These are phyloP conservation scores for Sporisorium graminicola DNA, from an alignment of 1,284 basidiomycete species.

Conservation along the genomic window DNA sequence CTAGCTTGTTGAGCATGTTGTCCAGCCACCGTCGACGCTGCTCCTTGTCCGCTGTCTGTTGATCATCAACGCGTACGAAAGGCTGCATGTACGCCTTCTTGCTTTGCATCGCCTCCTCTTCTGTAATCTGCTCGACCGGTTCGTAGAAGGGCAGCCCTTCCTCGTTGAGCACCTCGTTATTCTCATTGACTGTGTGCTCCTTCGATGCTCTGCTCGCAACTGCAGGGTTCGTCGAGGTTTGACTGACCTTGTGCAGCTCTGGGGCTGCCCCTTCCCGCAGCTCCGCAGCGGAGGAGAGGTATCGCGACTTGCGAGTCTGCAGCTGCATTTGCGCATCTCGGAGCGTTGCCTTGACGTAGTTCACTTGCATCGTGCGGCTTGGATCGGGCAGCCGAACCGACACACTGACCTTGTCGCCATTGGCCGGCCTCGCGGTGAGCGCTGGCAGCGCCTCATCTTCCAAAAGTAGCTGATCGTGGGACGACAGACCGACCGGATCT, in stretches of 20 bases:
- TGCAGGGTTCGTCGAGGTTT: neutral
- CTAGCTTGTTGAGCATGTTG: constrained; percentile 53
- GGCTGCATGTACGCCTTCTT: constrained; percentile 52
- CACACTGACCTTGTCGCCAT: neutral
- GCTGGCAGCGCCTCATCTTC: constrained; percentile 28
- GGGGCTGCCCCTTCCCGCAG: constrained; percentile 12
- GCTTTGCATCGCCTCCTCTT: constrained; percentile 23
- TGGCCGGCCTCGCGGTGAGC: constrained; percentile 2
- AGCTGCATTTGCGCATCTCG: constrained; percentile 34
- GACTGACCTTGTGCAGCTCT: neutral
- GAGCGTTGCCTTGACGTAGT: constrained; percentile 5
- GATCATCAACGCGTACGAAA: constrained; percentile 19
- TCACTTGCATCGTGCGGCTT: constrained; percentile 30
- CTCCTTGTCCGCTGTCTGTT: constrained; percentile 24
- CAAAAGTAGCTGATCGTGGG: constrained; percentile 16
- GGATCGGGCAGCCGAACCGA: constrained; percentile 17
- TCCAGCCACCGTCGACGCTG: constrained; percentile 59
- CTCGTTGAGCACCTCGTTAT: constrained; percentile 63
- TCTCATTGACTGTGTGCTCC: constrained; percentile 39
- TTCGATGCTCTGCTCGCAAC: neutral
- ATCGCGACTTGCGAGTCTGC: constrained; percentile 16
- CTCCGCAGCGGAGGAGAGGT: constrained; percentile 1
- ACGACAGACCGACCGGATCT: constrained; percentile 12
- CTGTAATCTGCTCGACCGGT: constrained; percentile 55
- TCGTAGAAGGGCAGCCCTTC: constrained; percentile 68